Conservation (phyloP, 352 stramenopile genomes). For the Globisporangium barbulae region DNA sequence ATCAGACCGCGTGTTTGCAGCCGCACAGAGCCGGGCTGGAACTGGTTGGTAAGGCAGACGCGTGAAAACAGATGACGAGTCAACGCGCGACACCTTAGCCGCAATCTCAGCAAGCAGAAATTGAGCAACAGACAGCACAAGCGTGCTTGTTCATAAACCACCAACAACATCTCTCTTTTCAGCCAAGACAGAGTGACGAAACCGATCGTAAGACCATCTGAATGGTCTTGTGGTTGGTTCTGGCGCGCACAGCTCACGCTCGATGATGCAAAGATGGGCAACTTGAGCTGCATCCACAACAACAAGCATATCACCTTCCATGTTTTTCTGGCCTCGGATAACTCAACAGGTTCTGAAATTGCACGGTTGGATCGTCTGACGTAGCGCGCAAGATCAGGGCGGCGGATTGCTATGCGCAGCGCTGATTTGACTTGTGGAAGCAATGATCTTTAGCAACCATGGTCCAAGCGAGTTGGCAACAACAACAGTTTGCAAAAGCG, state of each 20-base stretch:
- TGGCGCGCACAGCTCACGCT: background rate
- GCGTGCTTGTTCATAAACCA: background rate
- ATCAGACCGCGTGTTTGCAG: background rate
- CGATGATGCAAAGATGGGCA: background rate
- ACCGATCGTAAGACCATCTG: background rate
- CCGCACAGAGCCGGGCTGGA: conserved; percentile 2
- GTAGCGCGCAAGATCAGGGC: background rate
- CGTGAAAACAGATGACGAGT: background rate
- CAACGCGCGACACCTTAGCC: background rate
- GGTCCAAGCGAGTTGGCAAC: background rate
- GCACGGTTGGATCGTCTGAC: background rate
- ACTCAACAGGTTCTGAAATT: background rate
- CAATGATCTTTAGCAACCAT: background rate
- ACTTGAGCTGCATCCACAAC: background rate
- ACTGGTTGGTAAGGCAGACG: background rate
- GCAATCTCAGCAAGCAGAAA: conserved; percentile 1
- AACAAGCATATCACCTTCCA: background rate
- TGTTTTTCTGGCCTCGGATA: background rate
- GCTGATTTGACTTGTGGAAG: too few relatives aligned
- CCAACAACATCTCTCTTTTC: too few relatives aligned
- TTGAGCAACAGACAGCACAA: background rate
- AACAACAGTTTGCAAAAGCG: too few relatives aligned
- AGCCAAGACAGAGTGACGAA: background rate
- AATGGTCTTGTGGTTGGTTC: too few relatives aligned
- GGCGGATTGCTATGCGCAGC: background rate